A percentile compares a stretch with the other conserved stretches of the same genome.
phyloP scores from a whole-genome alignment of 768 basidiomycete genomes.

The Clathrus columnatus region DNA sequence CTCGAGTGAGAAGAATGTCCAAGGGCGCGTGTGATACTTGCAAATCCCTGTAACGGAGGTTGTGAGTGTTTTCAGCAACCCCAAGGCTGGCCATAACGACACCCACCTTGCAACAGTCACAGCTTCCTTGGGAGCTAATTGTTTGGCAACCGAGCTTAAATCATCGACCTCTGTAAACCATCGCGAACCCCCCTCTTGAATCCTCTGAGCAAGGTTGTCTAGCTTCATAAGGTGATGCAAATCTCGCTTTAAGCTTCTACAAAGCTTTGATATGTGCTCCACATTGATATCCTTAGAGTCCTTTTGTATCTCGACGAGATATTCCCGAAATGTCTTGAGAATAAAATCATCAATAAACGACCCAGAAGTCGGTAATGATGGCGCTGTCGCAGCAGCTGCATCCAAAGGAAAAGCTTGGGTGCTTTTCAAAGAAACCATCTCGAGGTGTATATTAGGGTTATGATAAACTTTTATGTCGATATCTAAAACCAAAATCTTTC shows the following conservation, averaged over 20 bases:
- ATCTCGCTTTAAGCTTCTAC: slow-evolving; percentile 41
- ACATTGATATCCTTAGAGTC: slow-evolving; percentile 40
- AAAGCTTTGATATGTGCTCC: slow-evolving; percentile 42
- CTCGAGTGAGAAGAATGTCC: slow-evolving; percentile 61
- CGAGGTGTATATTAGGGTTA: slow-evolving; percentile 27
- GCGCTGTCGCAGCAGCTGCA: slow-evolving; percentile 23
- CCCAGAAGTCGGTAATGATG: slow-evolving; percentile 3
- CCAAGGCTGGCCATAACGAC: too few species aligned
- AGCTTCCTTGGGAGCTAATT: slow-evolving; percentile 46
- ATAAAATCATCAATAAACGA: slow-evolving; percentile 56
- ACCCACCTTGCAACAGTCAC: slow-evolving; percentile 45
- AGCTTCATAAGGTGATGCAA: slow-evolving; percentile 64
- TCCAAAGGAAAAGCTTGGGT: slow-evolving; percentile 55
- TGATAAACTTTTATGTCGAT: slow-evolving; percentile 45
- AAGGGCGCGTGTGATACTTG: slow-evolving; percentile 37
- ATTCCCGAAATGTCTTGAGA: slow-evolving; percentile 43
- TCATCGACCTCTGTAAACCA: slow-evolving; percentile 69
- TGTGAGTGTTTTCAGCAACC: too few species aligned
- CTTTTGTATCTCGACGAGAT: slow-evolving; percentile 54
- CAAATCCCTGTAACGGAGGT: slow-evolving; percentile 6
- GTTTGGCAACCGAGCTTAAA: slow-evolving; percentile 40
- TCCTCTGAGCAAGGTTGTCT: slow-evolving; percentile 54
- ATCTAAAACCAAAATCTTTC: slow-evolving; percentile 75
- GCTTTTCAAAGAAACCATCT: slow-evolving; percentile 55
- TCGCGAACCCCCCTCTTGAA: slow-evolving; percentile 53